Evolutionary conservation across 2,329 filamentous ascomycete genomes (phyloP), one percentile per base, ranked within the genome.

Genomic region (Alternaria brassicicola): DNA sequence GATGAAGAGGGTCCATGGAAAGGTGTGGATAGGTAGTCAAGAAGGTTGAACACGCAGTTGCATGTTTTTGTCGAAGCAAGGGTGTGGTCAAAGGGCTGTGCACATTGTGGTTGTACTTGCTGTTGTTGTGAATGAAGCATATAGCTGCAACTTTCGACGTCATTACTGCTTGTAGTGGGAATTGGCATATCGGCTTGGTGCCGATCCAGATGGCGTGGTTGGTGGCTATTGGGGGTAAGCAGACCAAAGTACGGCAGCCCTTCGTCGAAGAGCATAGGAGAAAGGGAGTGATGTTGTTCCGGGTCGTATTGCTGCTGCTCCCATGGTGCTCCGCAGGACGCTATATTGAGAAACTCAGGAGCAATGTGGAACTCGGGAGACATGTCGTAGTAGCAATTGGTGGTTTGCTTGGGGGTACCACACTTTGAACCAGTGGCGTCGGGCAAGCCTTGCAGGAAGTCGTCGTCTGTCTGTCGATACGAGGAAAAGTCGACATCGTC

Each of bases 161-260:
- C 19, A 7, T 36, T 45, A 25, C 38, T 38, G 39, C 25, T 45
- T 13, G 46, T 31, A 15, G 53, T 38, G 19, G 31, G 15, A 3
- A 51, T 43, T 15, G 38, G 36, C 3, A 25, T 23, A 17, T 52
- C 31, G 25, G 30, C 39, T 13, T 45, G 30, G 8, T 52, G 38
- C 21, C 50, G 52, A 36, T 56, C 47, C 7, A 23, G 46, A 43
- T 56, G 46, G 23, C 17, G n/a, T 28, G 38, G 15, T 23, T 30
- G 23, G 13, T 36, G 46, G 12, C 49, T 39, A 2, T 51, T 46
- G 9, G 46, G 53, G 7, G 46, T 56, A 13, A 56, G 47, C 8
- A 56, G 45, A 36, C 47, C 53, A 56, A 45, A 56, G 46, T 56
- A 56, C 3, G 53, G 53, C 3, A 52, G 38, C 23, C 31, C 46